Evolutionary conservation across 2,329 filamentous ascomycete species (phyloP), one percentile per base, ranked within the genome.

Genomic region (Trichoderma koningiopsis): DNA sequence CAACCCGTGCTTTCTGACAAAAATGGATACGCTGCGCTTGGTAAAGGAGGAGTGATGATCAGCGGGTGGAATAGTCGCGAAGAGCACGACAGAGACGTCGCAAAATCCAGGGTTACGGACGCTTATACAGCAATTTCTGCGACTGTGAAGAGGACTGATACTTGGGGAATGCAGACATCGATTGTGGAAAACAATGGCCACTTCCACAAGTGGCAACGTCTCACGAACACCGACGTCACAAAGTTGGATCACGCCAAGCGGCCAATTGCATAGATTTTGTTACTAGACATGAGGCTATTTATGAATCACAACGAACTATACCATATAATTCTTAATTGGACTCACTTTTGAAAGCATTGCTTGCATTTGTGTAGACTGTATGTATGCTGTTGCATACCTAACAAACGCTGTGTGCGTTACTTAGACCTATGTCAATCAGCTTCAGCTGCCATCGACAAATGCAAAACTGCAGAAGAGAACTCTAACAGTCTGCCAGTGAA

Each of bases 21-120:
- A 53, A 53, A 24, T 13, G 49, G 49, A 16, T 29, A 53, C 14
- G 49, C 24, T 13, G 49, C 49, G 31, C 22, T 59, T 5, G 56
- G 56, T 13, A 59, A 59, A 11, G 56, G 56, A 59, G 56, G 56
- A 40, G 56, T 59, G 56, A 59, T 40, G 33, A 59, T 59, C 19
- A 59, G 56, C 31, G 56, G 56, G 40, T 59, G 56, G 56, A 59
- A 59, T 33, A 59, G 56, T 22, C 31, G 56, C 2, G 56, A 59
- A 59, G 56, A 59, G n/a, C 56, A 59, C 22, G 56, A 59, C n/a
- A 33, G 56, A 14, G 56, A 59, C 13, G 56, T 59, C 16, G 56
- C 56, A 22, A 59, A 59, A n/a, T 11, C 56, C 7, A n/a, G 56
- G 35, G 56, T 59, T 40, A 24, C n/a, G 22, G 33, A 59, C 11